These are phyloP conservation scores for Rubia peregrina DNA, from an alignment of 305 asterid genomes.

Conservation along the genomic window DNA sequence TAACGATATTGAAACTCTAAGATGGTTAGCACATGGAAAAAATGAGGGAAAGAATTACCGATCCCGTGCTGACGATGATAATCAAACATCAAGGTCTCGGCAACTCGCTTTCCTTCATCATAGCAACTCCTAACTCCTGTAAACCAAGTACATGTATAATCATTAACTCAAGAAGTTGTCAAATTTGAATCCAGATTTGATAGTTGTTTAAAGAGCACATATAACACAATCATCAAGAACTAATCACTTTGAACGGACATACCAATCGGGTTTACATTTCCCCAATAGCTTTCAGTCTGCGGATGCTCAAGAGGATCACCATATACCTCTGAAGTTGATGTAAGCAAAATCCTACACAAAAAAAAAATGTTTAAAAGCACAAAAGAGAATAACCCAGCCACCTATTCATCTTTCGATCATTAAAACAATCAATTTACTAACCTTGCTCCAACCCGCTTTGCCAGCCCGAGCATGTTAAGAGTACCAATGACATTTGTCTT, in stretches of 20 bases:
- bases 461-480: conserved; percentile 44
- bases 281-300: conserved; percentile 45
- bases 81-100: conserved; percentile 42
- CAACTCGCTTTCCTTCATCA: conserved; percentile 38
- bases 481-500: conserved; percentile 52
- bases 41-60: conserved; percentile 20
- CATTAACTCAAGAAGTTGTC: neutral
- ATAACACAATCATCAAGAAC: neutral
- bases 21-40: conserved; percentile 5
- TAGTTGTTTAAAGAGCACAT: neutral
- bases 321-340: conserved; percentile 47
- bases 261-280: conserved; percentile 46
- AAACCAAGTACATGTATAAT: neutral
- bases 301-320: conserved; percentile 51
- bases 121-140: conserved; percentile 37
- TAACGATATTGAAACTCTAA: neutral
- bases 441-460: conserved; percentile 53
- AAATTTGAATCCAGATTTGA: neutral
- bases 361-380: neutral
- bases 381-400: neutral
- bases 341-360: conserved; percentile 30
- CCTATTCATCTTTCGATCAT: neutral
- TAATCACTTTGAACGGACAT: conserved; percentile 8
- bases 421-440: conserved; percentile 12
- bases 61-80: conserved; percentile 45